Evolutionary conservation across 2,329 filamentous ascomycete species (phyloP), one percentile per base, ranked within the genome.

Genomic region (Pestalotiopsis sp.): DNA sequence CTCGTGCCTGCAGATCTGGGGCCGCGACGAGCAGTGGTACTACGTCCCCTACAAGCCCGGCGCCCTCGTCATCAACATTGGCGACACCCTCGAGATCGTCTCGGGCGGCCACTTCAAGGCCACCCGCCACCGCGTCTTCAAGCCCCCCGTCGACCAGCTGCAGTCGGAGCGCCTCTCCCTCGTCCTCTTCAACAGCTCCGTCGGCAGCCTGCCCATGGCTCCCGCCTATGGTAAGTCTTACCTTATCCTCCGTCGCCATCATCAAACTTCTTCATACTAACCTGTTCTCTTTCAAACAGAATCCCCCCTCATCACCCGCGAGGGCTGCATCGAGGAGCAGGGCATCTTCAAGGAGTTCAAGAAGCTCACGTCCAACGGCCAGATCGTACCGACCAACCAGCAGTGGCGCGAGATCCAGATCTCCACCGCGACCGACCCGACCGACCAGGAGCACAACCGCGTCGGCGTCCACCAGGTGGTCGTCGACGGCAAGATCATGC

Each of bases 11-110:
- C 61, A 63, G 61, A 63, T 63, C 61, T 63, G 61, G 61, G 61
- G 61, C 61, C 61, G 61, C 25, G 61, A 63, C 61, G 61, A 63
- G 61, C n/a, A 63, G 61, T 63, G 61, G 61, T 63, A 63, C 61
- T 63, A 63, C 5, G 61, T 63, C 11, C 61, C 61, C 27, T 63
- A 63, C 61, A 63, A 63, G 61, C 61, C 61, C 14, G 61, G 61
- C 36, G 61, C 61, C 27, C 61, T 63, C 27, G 61, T 63, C 61
- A 63, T 63, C 61, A 63, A 63, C 31, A 63, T 63, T 4, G 61
- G 61, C 61, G 61, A 63, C n/a, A 63, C 61, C 7, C 61, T 63
- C 14, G 61, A 63, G 61, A 63, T 63, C 14, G 61, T 63, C 61
- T 63, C 61, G 4, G 61, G 61, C 27, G 61, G 61, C 7, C 61